Evolutionary conservation across 1,284 basidiomycete genomes (phyloP).

Genomic region (Ceratobasidium sp.): DNA sequence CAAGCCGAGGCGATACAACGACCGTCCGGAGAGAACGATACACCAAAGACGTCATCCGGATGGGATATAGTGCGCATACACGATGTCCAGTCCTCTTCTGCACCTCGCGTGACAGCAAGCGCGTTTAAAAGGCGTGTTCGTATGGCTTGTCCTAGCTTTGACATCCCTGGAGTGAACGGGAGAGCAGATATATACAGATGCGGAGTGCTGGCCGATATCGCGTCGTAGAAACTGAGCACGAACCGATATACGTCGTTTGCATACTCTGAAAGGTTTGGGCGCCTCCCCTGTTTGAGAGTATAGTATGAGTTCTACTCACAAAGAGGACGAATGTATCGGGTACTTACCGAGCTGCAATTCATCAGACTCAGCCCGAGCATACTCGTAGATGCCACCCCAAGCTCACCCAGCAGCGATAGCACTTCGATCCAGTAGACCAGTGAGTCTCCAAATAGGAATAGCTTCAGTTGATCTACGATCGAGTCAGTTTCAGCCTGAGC

Average conservation of each 20-base stretch:
- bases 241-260: slow-evolving; percentile 12
- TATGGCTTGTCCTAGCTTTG: neutral
- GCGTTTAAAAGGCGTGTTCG: neutral
- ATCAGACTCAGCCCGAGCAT: neutral
- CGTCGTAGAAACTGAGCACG: slow-evolving; percentile 5
- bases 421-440: no score
- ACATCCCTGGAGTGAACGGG: neutral
- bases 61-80: slow-evolving; percentile 8
- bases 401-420: no score
- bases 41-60: neutral
- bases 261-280: neutral
- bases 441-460: no score
- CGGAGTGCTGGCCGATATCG: slow-evolving; percentile 7
- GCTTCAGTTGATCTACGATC: no score
- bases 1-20: neutral
- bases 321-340: no score
- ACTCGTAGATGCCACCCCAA: neutral
- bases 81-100: neutral
- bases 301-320: no score
- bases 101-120: neutral
- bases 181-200: slow-evolving; percentile 19
- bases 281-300: no score
- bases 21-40: neutral
- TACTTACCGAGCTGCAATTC: no score
- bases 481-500: no score